phyloP scores from a whole-genome alignment of 1,284 basidiomycete species.

The Polyporus tsugae region DNA sequence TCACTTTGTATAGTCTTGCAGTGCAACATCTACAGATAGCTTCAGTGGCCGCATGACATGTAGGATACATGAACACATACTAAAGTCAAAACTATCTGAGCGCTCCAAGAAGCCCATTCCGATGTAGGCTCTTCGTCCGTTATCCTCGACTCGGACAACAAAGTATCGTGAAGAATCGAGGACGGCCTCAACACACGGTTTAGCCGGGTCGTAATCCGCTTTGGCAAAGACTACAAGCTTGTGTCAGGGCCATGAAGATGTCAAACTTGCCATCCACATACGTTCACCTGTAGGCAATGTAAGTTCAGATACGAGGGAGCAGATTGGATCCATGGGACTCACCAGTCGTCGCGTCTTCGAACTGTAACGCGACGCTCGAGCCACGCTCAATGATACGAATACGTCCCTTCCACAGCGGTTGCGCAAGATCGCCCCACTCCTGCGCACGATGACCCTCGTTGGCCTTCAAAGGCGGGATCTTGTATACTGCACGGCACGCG shows the following conservation, averaged over 20 bases:
- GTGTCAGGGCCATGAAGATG: background rate
- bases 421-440: conserved; percentile 85
- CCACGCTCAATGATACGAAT: conserved; percentile 83
- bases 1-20: conserved; percentile 96
- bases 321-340: conserved; percentile 31
- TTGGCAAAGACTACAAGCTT: conserved; percentile 82
- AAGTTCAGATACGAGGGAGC: background rate
- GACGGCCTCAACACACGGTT: conserved; percentile 92
- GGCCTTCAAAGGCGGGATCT: conserved; percentile 82
- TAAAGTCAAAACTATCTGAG: conserved; percentile 94
- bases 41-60: background rate
- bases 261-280: conserved; percentile 14
- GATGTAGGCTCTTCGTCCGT: conserved; percentile 88
- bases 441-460: conserved; percentile 89
- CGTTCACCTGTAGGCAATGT: conserved; percentile 35
- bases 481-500: conserved; percentile 63
- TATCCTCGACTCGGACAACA: conserved; percentile 90
- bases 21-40: conserved; percentile 76
- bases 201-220: conserved; percentile 85
- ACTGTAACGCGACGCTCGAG: conserved; percentile 64
- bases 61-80: conserved; percentile 52
- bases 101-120: conserved; percentile 95
- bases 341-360: conserved; percentile 85
- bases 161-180: conserved; percentile 97
- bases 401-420: conserved; percentile 92